Percentiles rank a stretch among this genome's conserved stretches.
Conservation (phyloP, 2,329 filamentous ascomycete species). For the Fusarium pseudoanthophilum region DNA sequence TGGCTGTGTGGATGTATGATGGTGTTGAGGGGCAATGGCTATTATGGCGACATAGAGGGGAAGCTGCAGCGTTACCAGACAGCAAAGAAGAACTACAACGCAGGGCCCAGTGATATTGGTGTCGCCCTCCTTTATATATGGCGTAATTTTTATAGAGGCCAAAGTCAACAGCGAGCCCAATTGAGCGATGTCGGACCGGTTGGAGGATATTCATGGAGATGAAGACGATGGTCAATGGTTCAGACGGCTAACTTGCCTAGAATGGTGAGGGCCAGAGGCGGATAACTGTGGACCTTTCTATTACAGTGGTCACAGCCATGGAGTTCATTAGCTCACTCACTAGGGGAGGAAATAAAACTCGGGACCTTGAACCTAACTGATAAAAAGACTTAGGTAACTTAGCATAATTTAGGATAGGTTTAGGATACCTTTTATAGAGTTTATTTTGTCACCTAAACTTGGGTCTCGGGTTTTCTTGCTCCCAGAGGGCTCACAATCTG, state of each 20-base stretch:
- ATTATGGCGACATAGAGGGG: conserved; percentile 3
- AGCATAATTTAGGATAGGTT: too few species aligned
- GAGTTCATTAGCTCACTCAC: too few species aligned
- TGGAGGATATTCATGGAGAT: conserved; percentile 27
- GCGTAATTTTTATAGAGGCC: background rate
- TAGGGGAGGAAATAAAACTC: too few species aligned
- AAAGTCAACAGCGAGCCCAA: background rate
- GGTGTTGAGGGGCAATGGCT: conserved; percentile 15
- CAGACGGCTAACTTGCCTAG: conserved; percentile 2
- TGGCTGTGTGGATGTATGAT: background rate
- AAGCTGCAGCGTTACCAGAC: background rate
- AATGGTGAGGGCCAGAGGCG: conserved; percentile 6
- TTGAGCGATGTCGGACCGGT: conserved; percentile 39
- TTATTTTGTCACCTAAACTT: too few species aligned
- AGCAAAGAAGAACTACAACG: background rate
- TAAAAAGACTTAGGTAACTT: too few species aligned
- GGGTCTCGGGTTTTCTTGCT: too few species aligned
- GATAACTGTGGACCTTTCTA: conserved; percentile 38
- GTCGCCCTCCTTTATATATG: background rate
- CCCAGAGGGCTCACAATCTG: background rate
- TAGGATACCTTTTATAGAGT: too few species aligned
- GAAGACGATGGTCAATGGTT: conserved; percentile 1
- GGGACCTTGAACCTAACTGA: too few species aligned
- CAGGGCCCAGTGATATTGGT: background rate
- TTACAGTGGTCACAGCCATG: background rate